phyloP scores from a whole-genome alignment of 2,329 filamentous ascomycete species.

The Stromatinia cepivora region DNA sequence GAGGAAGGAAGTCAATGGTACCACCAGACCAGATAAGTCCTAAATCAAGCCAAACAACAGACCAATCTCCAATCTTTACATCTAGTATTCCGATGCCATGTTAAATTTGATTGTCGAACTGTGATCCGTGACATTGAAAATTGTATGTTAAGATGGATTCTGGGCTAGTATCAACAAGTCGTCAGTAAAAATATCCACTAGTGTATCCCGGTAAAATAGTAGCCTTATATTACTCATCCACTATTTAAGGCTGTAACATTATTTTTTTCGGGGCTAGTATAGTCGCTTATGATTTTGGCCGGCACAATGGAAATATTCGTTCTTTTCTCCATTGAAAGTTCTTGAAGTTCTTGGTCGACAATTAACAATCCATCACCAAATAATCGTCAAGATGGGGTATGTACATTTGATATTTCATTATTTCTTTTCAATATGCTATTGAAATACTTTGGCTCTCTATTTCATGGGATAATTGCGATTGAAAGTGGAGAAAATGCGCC shows the following conservation, averaged over 20 bases:
- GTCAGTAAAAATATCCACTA: slow-evolving; percentile 19
- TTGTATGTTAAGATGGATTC: slow-evolving; percentile 6
- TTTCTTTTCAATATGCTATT: background rate
- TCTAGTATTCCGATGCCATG: background rate
- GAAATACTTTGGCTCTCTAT: background rate
- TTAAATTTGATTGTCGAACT: background rate
- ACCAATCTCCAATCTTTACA: background rate
- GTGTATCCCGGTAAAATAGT: background rate
- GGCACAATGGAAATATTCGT: slow-evolving; percentile 21
- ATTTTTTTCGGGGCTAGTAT: slow-evolving; percentile 11
- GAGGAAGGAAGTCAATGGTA: background rate
- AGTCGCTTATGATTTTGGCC: slow-evolving; percentile 20
- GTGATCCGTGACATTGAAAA: background rate
- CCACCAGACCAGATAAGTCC: slow-evolving; percentile 1
- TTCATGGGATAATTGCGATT: background rate
- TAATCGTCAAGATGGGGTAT: slow-evolving; percentile 21
- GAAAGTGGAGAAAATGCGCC: background rate
- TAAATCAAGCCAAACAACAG: background rate
- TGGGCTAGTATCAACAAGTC: slow-evolving; percentile 11
- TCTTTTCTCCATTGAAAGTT: background rate
- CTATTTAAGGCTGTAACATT: background rate
- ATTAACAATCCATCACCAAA: slow-evolving; percentile 17
- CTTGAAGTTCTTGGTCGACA: slow-evolving; percentile 17
- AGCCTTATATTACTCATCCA: background rate
- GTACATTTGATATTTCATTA: background rate